A percentile compares a stretch with the other conserved stretches of the same genome.
phyloP scores from a whole-genome alignment of 2,329 filamentous ascomycete genomes.

The Pestalotiopsis sp. region DNA sequence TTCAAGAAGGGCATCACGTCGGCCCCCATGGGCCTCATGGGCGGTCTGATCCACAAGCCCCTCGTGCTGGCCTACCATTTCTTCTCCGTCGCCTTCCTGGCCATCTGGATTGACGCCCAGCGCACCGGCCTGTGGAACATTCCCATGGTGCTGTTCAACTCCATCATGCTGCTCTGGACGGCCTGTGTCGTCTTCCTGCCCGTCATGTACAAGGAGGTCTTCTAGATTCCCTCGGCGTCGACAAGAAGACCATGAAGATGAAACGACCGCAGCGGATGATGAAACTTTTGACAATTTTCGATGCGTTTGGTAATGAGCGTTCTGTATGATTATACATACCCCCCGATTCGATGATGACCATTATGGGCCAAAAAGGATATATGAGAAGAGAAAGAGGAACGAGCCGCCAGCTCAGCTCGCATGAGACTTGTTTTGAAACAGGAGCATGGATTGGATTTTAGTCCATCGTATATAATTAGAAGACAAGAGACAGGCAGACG shows the following conservation, averaged over 20 bases:
- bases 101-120: conserved; percentile 70
- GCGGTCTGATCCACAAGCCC: conserved; percentile 78
- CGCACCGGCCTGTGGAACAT: conserved; percentile 57
- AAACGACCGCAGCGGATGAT: background rate
- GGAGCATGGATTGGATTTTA: background rate
- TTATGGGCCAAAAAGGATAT: background rate
- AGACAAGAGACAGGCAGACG: background rate
- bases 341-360: background rate
- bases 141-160: conserved; percentile 67
- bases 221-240: background rate
- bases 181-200: conserved; percentile 83
- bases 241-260: background rate
- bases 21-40: conserved; percentile 80
- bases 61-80: conserved; percentile 87
- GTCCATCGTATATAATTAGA: background rate
- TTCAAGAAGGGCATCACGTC: conserved; percentile 78
- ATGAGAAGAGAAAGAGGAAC: background rate
- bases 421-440: background rate
- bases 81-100: conserved; percentile 87
- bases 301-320: background rate
- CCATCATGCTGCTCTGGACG: conserved; percentile 74
- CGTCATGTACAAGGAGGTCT: conserved; percentile 72
- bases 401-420: conserved; percentile 1
- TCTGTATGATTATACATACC: conserved; percentile 9
- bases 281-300: background rate